Percentiles rank a stretch among this genome's conserved stretches.
These are phyloP conservation scores for Cochlearia excelsa DNA, from an alignment of 345 rosid genomes.

Conservation along the genomic window DNA sequence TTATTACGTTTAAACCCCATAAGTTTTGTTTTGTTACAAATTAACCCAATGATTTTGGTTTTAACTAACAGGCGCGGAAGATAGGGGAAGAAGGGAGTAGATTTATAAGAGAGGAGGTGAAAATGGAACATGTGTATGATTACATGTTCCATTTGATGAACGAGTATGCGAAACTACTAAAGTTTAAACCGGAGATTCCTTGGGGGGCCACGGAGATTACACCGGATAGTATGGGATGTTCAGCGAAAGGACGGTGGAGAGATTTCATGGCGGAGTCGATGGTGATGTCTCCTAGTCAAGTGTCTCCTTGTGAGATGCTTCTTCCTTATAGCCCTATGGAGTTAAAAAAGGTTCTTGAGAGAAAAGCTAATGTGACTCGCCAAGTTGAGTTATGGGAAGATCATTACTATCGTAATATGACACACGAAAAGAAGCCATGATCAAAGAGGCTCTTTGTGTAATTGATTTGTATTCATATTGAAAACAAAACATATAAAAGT, in stretches of 20 bases:
- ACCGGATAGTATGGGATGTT: constrained; percentile 48
- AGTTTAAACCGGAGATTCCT: constrained; percentile 58
- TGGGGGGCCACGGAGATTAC: constrained; percentile 48
- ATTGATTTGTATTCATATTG: too few relatives aligned
- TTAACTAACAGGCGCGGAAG: constrained; percentile 46
- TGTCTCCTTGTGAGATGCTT: constrained; percentile 53
- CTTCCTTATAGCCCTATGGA: constrained; percentile 39
- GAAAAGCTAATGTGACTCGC: constrained; percentile 37
- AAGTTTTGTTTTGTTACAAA: constrained; percentile 11
- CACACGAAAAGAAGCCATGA: constrained; percentile 20
- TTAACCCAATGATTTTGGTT: neutral
- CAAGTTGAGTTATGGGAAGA: constrained; percentile 61
- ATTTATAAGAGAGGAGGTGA: constrained; percentile 50
- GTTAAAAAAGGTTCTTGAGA: constrained; percentile 39
- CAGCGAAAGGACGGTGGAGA: constrained; percentile 38
- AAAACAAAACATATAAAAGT: too few relatives aligned
- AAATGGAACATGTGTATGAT: constrained; percentile 61
- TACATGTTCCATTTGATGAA: constrained; percentile 69
- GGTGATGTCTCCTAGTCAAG: constrained; percentile 51
- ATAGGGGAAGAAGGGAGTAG: constrained; percentile 58
- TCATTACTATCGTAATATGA: constrained; percentile 37
- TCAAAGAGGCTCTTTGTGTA: neutral
- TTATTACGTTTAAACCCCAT: neutral
- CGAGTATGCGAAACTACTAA: constrained; percentile 64
- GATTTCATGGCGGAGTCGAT: constrained; percentile 55